Percentiles rank a stretch among this genome's conserved stretches.
These are phyloP conservation scores for Aegilops sharonensis DNA, from an alignment of 176 grass and related monocot species.

Conservation along the genomic window DNA sequence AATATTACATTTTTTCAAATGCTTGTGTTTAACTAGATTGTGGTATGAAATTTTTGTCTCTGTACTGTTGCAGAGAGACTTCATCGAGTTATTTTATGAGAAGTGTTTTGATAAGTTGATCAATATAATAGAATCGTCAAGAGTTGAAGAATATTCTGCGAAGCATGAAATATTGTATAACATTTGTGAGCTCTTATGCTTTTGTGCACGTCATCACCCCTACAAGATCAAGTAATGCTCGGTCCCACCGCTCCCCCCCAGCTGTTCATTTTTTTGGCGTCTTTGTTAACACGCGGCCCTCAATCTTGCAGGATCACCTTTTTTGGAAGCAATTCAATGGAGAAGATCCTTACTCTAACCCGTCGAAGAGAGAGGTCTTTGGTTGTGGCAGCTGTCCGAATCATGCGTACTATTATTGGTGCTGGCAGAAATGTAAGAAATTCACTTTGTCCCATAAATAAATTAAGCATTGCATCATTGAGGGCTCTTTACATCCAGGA, in stretches of 20 bases:
- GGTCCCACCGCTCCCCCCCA: conserved; percentile 1
- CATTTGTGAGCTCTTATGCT: conserved; percentile 83
- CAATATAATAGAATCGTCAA: conserved; percentile 64
- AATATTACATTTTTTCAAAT: conserved; percentile 22
- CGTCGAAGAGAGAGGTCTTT: conserved; percentile 64
- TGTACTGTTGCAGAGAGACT: conserved; percentile 56
- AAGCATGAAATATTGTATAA: conserved; percentile 70
- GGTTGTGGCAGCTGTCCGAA: conserved; percentile 71
- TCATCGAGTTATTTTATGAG: conserved; percentile 63
- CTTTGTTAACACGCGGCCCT: conserved; percentile 26
- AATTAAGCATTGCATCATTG: conserved; percentile 12
- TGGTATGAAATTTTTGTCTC: conserved; percentile 11
- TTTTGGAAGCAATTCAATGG: conserved; percentile 60
- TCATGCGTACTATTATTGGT: conserved; percentile 74
- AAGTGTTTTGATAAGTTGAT: conserved; percentile 71
- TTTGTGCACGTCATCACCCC: conserved; percentile 71
- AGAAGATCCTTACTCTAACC: conserved; percentile 84
- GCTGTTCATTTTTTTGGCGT: conserved; percentile 26
- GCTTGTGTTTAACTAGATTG: conserved; percentile 16
- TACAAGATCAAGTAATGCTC: conserved; percentile 71
- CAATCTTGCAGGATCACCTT: conserved; percentile 56
- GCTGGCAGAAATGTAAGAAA: conserved; percentile 61
- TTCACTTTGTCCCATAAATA: conserved; percentile 19
- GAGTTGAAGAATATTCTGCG: conserved; percentile 38
- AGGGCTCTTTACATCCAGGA: conserved; percentile 1